These are phyloP conservation scores for Salicornia ramosissima DNA, from an alignment of 148 eudicot genomes.

Conservation along the genomic window DNA sequence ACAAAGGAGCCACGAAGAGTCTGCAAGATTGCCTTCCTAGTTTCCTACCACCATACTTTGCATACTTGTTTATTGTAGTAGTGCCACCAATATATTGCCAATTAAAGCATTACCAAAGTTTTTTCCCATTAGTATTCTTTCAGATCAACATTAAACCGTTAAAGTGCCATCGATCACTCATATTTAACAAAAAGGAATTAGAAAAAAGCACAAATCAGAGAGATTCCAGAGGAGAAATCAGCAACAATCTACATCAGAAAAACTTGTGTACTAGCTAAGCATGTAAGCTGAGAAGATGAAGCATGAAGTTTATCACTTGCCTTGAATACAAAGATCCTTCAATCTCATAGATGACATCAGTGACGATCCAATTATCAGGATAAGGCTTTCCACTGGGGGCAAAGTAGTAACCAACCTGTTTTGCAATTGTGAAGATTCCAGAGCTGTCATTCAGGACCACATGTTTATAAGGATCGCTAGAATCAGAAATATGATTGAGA, in stretches of 20 bases:
- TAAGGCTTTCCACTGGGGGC: constrained; percentile 99
- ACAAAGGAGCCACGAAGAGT: not conserved
- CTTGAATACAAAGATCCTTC: constrained; percentile 90
- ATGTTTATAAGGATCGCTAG: constrained; percentile 24
- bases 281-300: constrained; percentile 14
- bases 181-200: not conserved
- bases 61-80: not conserved
- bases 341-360: constrained; percentile 86
- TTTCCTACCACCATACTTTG: not conserved
- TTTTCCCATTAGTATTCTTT: not conserved
- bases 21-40: not conserved
- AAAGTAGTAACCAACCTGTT: constrained; percentile 97
- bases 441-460: constrained; percentile 36
- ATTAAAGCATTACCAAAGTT: not conserved
- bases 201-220: not conserved
- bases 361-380: constrained; percentile 97
- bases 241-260: not conserved
- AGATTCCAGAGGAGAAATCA: constrained; percentile 4
- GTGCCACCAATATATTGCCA: not conserved
- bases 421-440: constrained; percentile 46
- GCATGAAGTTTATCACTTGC: constrained; percentile 33
- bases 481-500: not conserved
- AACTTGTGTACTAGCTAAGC: not conserved
- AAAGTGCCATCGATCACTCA: not conserved
- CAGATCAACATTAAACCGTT: not conserved